Evolutionary conservation across 2,329 filamentous ascomycete genomes (phyloP).

Genomic region (Aspergillus chevalieri): DNA sequence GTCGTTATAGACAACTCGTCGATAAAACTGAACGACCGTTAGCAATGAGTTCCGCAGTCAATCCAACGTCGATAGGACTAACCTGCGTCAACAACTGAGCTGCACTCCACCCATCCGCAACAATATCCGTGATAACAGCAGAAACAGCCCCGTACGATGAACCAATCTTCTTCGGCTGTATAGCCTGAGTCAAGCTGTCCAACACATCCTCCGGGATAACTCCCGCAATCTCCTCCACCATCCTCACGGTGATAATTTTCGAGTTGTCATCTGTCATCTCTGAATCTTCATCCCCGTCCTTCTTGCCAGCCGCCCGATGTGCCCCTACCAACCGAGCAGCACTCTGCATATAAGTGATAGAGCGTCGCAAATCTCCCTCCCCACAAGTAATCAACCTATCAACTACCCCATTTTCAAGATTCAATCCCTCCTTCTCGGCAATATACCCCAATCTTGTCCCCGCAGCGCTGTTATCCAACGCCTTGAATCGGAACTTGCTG

Average conservation of each 20-base stretch:
- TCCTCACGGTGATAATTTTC: conserved; percentile 62
- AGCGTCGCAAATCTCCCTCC: conserved; percentile 91
- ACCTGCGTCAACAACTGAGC: conserved; percentile 79
- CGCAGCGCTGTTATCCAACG: conserved; percentile 79
- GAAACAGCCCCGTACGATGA: conserved; percentile 68
- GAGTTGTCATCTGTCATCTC: conserved; percentile 53
- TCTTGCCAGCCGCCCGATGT: conserved; percentile 34
- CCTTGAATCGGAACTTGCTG: conserved; percentile 97
- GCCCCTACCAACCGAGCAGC: conserved; percentile 82
- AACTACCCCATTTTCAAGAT: conserved; percentile 69
- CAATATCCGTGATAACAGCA: conserved; percentile 77
- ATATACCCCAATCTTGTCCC: conserved; percentile 74
- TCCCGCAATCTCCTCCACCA: conserved; percentile 90
- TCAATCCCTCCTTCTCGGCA: conserved; percentile 69
- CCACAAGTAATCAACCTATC: conserved; percentile 80
- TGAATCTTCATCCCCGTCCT: conserved; percentile 50
- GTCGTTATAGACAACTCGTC: conserved; percentile 76
- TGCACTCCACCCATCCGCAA: conserved; percentile 96
- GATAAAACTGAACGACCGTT: conserved; percentile 49
- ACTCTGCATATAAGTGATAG: conserved; percentile 92
- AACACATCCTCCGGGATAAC: conserved; percentile 78
- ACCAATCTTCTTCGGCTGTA: conserved; percentile 63
- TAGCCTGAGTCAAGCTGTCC: conserved; percentile 62
- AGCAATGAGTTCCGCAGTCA: conserved; percentile 2
- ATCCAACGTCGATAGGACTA: conserved; percentile 16